Evolutionary conservation across 257 asterid genomes (phyloP).

Genomic region (Lycium ferocissimum): DNA sequence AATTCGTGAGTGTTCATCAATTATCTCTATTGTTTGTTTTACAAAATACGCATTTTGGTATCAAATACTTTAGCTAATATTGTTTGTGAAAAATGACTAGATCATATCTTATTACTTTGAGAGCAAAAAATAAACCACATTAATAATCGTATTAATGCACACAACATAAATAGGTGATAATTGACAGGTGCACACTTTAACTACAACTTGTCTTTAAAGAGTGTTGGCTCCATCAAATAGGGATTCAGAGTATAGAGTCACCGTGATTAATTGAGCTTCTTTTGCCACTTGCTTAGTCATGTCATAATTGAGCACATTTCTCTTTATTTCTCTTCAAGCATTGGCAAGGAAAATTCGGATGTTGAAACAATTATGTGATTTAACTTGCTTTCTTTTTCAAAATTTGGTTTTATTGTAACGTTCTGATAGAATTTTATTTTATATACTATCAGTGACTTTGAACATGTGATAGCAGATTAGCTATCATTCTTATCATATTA

Average conservation of each 20-base stretch:
- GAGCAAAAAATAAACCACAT: background rate
- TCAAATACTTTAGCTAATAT: too few relatives aligned
- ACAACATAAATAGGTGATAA: background rate
- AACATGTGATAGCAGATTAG: too few relatives aligned
- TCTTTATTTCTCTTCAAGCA: background rate
- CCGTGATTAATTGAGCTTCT: background rate
- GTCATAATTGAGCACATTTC: background rate
- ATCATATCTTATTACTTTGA: too few relatives aligned
- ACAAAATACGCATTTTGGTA: too few relatives aligned
- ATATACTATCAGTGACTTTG: too few relatives aligned
- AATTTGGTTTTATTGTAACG: background rate
- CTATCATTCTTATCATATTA: too few relatives aligned
- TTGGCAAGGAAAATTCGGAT: background rate
- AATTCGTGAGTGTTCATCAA: too few relatives aligned
- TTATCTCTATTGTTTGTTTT: too few relatives aligned
- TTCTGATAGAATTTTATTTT: too few relatives aligned
- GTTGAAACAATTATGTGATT: slow-evolving; percentile 1
- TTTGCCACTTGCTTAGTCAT: slow-evolving; percentile 22
- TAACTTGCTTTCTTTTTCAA: background rate
- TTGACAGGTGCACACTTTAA: background rate
- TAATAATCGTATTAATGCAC: background rate
- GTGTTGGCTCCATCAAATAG: background rate
- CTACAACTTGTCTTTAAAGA: background rate
- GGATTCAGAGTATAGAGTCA: slow-evolving; percentile 22
- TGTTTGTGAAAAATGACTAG: too few relatives aligned